These are phyloP conservation scores for Gossypium trilobum DNA, from an alignment of 441 rosid genomes.

Conservation along the genomic window DNA sequence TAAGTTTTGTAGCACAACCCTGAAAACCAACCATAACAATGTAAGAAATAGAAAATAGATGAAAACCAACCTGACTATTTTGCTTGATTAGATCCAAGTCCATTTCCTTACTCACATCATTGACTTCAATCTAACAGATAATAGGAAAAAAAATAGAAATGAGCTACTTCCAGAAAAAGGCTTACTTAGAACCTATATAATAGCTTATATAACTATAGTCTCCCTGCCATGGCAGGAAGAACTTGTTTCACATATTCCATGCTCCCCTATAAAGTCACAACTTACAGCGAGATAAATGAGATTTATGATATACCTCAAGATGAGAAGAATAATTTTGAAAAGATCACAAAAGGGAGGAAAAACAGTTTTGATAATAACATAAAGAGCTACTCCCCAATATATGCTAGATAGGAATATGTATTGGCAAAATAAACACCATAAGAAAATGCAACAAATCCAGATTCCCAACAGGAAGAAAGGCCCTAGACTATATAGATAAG, in stretches of 20 bases:
- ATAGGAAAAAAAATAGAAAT: slow-evolving; percentile 10
- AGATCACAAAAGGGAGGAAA: not conserved
- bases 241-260: slow-evolving; percentile 1
- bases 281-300: not conserved
- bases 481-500: not conserved
- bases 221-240: slow-evolving; percentile 1
- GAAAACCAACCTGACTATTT: slow-evolving; percentile 72
- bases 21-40: not conserved
- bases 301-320: not conserved
- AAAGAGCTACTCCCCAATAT: not conserved
- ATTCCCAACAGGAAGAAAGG: not conserved
- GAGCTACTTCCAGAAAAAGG: not conserved
- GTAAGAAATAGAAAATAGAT: not conserved
- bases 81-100: slow-evolving; percentile 96
- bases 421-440: not conserved
- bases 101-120: slow-evolving; percentile 99
- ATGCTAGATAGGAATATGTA: not conserved
- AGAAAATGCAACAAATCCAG: not conserved
- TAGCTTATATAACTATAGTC: not conserved
- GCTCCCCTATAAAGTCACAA: not conserved
- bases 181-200: not conserved
- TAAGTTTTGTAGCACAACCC: slow-evolving; percentile 6
- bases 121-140: slow-evolving; percentile 74
- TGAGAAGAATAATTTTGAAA: not conserved
- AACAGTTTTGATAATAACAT: not conserved